phyloP scores from a whole-genome alignment of 75 land plant genomes.

The Azolla pinnata region DNA sequence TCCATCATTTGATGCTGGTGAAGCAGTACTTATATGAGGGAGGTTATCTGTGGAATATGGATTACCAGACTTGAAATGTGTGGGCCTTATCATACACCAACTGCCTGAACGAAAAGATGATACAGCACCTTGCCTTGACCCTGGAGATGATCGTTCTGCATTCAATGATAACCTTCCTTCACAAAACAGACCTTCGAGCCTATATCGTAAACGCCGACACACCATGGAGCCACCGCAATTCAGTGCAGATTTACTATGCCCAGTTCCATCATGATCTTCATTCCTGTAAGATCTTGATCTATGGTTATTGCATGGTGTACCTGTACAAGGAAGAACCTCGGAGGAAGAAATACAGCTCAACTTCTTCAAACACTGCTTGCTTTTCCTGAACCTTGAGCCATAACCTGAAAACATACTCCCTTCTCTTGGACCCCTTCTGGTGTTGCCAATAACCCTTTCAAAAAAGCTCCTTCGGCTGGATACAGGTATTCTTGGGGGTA shows the following conservation, averaged over 20 bases:
- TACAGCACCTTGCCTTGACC: background rate
- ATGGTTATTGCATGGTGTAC: background rate
- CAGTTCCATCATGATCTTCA: background rate
- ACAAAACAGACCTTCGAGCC: background rate
- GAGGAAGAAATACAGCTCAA: slow-evolving; percentile 1
- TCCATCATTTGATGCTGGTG: background rate
- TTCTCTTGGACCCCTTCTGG: too few relatives aligned
- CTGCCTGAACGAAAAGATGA: slow-evolving; percentile 4
- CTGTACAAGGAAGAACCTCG: background rate
- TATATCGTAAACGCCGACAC: background rate
- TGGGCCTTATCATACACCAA: background rate
- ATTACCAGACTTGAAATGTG: background rate
- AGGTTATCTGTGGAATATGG: too few relatives aligned
- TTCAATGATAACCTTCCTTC: background rate
- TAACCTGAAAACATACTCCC: too few relatives aligned
- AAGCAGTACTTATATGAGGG: background rate
- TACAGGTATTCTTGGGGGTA: too few relatives aligned
- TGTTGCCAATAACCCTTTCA: too few relatives aligned
- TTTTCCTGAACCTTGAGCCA: too few relatives aligned
- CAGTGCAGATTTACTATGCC: background rate
- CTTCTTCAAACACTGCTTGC: background rate
- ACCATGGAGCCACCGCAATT: background rate
- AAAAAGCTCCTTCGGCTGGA: too few relatives aligned
- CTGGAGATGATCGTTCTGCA: background rate
- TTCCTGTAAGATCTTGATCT: background rate